Percentiles rank a stretch among this genome's conserved stretches.
Evolutionary conservation across 495 filamentous ascomycete species (phyloP).

Genomic region (Lophiotrema nucula): DNA sequence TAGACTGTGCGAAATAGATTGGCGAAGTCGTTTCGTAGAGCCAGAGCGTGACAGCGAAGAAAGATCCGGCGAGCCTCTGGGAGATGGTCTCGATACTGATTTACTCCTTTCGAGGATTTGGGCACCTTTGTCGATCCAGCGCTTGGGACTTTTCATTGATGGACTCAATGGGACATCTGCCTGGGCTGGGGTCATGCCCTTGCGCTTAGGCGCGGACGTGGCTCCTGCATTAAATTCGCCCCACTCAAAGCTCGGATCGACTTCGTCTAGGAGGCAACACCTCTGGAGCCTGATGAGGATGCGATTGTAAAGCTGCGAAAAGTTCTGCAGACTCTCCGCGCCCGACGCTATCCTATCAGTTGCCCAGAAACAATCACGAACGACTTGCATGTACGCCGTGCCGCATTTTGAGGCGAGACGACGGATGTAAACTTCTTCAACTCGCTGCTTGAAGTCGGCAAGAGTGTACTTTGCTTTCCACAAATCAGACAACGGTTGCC

Average conservation of each 20-base stretch:
- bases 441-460: slow-evolving; percentile 60
- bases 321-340: slow-evolving; percentile 18
- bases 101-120: slow-evolving; percentile 23
- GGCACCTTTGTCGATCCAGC: slow-evolving; percentile 29
- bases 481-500: slow-evolving; percentile 70
- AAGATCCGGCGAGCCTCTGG: slow-evolving; percentile 13
- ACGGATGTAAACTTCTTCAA: slow-evolving; percentile 61
- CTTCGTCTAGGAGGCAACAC: slow-evolving; percentile 44
- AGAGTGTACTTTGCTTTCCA: slow-evolving; percentile 67
- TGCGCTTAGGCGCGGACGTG: slow-evolving; percentile 18
- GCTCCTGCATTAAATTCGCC: slow-evolving; percentile 4
- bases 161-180: slow-evolving; percentile 20
- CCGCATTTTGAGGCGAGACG: slow-evolving; percentile 51
- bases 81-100: slow-evolving; percentile 22
- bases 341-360: slow-evolving; percentile 53
- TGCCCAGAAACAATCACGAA: slow-evolving; percentile 74
- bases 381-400: slow-evolving; percentile 70
- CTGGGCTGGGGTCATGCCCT: slow-evolving; percentile 36
- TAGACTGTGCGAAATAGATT: slow-evolving; percentile 24
- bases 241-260: slow-evolving; percentile 28
- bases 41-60: too few relatives aligned
- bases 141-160: slow-evolving; percentile 23
- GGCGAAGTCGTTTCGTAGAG: too few relatives aligned
- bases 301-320: slow-evolving; percentile 34
- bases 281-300: slow-evolving; percentile 34